Evolutionary conservation across 371 early-diverging fungal genomes (phyloP).

Genomic region (Dichotomocladium elegans): DNA sequence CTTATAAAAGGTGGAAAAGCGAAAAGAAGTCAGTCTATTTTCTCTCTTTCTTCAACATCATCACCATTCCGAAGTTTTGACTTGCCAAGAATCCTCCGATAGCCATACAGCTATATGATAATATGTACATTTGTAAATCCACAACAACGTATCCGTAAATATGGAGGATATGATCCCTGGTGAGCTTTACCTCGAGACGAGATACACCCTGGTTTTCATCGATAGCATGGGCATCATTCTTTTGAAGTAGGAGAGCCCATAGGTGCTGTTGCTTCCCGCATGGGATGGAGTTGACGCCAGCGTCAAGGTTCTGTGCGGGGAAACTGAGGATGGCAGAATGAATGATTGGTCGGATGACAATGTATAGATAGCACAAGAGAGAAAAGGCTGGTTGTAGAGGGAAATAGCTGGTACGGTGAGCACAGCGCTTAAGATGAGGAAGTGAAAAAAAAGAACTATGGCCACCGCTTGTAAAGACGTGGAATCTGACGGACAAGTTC

Average conservation of each 20-base stretch:
- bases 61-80: neutral
- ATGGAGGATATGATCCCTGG: neutral
- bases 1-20: neutral
- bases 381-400: too few relatives aligned
- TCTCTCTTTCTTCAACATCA: neutral
- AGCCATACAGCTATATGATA: constrained; percentile 8
- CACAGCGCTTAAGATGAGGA: too few relatives aligned
- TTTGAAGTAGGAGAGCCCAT: neutral
- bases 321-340: too few relatives aligned
- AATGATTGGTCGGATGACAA: too few relatives aligned
- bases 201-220: neutral
- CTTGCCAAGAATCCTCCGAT: constrained; percentile 19
- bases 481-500: too few relatives aligned
- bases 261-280: neutral
- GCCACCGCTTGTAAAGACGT: too few relatives aligned
- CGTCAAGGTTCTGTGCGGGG: too few relatives aligned
- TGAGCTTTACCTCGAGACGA: neutral
- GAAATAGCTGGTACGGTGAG: too few relatives aligned
- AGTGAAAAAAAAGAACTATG: too few relatives aligned
- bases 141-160: neutral
- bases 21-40: neutral
- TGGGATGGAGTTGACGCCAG: neutral
- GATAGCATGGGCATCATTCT: neutral
- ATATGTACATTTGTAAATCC: too few relatives aligned
- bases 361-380: too few relatives aligned